Conservation (phyloP, 371 early-diverging fungal genomes). For the Mortierella sp. region DNA sequence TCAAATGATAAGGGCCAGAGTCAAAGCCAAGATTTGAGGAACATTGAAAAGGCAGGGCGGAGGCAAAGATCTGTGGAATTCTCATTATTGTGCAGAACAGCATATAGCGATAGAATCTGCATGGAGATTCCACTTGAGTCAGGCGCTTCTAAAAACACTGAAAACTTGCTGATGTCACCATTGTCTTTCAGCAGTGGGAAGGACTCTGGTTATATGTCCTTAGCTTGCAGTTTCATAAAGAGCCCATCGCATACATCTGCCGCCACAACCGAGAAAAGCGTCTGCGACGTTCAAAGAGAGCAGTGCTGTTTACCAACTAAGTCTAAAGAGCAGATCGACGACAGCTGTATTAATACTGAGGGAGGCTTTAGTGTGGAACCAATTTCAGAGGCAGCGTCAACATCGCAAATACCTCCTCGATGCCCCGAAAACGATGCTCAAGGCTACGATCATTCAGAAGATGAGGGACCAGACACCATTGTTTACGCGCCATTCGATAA, state of each 20-base stretch:
- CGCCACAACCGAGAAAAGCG: not conserved
- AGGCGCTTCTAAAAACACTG: not conserved
- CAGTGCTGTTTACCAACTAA: not conserved
- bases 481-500: constrained; percentile 18
- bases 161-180: constrained; percentile 20
- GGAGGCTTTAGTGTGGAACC: no score
- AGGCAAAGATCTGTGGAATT: not conserved
- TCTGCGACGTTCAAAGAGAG: not conserved
- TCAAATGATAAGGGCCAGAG: not conserved
- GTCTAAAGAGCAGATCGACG: not conserved
- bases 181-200: constrained; percentile 13
- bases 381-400: not conserved
- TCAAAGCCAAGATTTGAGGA: not conserved
- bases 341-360: not conserved
- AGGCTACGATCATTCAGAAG: constrained; percentile 30
- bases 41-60: not conserved
- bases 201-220: constrained; percentile 32
- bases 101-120: not conserved
- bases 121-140: not conserved
- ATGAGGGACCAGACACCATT: constrained; percentile 28
- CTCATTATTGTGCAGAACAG: not conserved
- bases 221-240: constrained; percentile 3
- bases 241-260: not conserved
- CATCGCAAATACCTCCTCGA: constrained; percentile 27
- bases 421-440: constrained; percentile 37